Conservation (phyloP, 2,329 filamentous ascomycete species). For the Aspergillus neoniger region DNA sequence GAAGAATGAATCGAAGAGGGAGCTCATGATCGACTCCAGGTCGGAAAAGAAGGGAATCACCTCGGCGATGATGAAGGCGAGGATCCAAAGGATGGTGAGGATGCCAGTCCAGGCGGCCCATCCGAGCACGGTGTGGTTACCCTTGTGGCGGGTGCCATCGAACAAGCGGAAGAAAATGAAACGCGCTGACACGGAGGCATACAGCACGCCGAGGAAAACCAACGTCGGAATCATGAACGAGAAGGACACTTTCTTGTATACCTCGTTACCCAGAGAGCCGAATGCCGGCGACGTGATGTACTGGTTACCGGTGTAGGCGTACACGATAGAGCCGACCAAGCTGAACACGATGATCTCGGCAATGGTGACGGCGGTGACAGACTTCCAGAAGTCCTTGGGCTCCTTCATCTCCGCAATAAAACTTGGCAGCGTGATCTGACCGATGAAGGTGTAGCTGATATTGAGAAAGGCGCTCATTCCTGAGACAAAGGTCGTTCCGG, state of each 20-base stretch:
- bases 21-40: constrained; percentile 58
- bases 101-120: constrained; percentile 80
- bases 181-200: constrained; percentile 84
- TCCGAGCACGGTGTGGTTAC: constrained; percentile 75
- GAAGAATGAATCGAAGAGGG: constrained; percentile 76
- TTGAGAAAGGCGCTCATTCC: constrained; percentile 90
- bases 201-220: constrained; percentile 87
- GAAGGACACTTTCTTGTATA: constrained; percentile 86
- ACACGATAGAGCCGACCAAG: constrained; percentile 76
- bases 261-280: constrained; percentile 70
- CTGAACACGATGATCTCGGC: constrained; percentile 85
- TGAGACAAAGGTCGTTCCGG: constrained; percentile 74
- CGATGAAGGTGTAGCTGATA: constrained; percentile 95
- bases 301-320: constrained; percentile 84
- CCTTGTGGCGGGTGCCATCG: constrained; percentile 75
- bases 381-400: constrained; percentile 83
- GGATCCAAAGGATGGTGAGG: constrained; percentile 66
- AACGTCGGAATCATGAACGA: constrained; percentile 95
- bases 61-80: constrained; percentile 89
- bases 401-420: constrained; percentile 94
- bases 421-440: constrained; percentile 88
- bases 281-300: constrained; percentile 89
- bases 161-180: constrained; percentile 93
- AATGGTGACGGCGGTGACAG: constrained; percentile 86
- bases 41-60: constrained; percentile 93